Conservation (phyloP, 2,329 filamentous ascomycete genomes). For the Coniochaeta sp. region DNA sequence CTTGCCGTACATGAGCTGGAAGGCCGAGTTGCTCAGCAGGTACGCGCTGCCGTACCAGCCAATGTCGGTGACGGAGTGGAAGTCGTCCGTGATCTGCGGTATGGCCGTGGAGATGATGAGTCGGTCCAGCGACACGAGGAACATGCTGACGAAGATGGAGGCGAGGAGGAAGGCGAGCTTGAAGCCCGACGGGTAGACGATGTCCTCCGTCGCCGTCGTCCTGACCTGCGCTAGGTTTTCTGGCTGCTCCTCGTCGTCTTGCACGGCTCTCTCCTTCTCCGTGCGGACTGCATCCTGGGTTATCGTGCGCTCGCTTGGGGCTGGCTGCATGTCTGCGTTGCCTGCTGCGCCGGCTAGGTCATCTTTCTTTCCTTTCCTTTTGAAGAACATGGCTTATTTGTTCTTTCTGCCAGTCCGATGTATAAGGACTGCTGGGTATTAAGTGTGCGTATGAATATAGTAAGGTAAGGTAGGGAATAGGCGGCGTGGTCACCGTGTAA, state of each 20-base stretch:
- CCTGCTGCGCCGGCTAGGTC: neutral
- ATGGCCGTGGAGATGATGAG: conserved; percentile 30
- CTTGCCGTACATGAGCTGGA: conserved; percentile 32
- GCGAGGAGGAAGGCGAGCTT: conserved; percentile 22
- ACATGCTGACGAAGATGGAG: conserved; percentile 27
- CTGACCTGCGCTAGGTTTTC: conserved; percentile 9
- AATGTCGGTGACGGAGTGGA: conserved; percentile 27
- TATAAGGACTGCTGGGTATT: neutral
- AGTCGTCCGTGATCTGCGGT: conserved; percentile 29
- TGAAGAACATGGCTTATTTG: neutral
- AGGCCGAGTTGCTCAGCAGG: conserved; percentile 25
- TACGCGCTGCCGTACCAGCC: conserved; percentile 32
- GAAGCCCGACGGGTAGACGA: conserved; percentile 24
- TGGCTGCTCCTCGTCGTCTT: neutral
- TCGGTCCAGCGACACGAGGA: conserved; percentile 29
- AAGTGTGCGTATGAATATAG: neutral
- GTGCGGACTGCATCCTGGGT: neutral
- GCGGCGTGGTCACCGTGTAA: neutral
- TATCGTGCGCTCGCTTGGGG: neutral
- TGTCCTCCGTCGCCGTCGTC: conserved; percentile 15
- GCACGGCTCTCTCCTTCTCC: neutral
- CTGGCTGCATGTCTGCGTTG: neutral
- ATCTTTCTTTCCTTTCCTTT: neutral
- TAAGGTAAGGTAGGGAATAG: too few species aligned
- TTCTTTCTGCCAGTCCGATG: neutral